Conservation (phyloP, 495 filamentous ascomycete genomes). For the Lepraria neglecta region DNA sequence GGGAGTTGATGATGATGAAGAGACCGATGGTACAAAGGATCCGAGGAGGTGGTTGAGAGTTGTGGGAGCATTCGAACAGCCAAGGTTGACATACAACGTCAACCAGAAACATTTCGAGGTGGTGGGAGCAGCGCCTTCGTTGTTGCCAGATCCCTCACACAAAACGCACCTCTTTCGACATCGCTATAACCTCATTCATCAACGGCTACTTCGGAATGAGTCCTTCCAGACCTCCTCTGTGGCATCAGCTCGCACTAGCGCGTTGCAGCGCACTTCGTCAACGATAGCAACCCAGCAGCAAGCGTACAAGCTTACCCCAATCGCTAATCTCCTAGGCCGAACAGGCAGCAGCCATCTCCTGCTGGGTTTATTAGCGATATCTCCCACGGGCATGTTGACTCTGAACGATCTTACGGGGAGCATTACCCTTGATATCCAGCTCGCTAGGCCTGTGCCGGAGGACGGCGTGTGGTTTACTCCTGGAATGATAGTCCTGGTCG, state of each 20-base stretch:
- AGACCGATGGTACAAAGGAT: conserved; percentile 49
- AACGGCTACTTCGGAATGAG: conserved; percentile 85
- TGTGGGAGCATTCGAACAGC: conserved; percentile 76
- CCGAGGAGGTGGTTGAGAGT: conserved; percentile 72
- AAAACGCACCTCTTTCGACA: conserved; percentile 84
- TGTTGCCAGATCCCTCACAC: conserved; percentile 72
- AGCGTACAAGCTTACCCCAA: conserved; percentile 82
- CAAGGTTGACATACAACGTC: conserved; percentile 75
- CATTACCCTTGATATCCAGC: conserved; percentile 73
- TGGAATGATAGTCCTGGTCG: conserved; percentile 90
- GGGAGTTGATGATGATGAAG: conserved; percentile 55
- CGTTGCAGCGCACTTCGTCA: conserved; percentile 51
- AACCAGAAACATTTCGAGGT: conserved; percentile 88
- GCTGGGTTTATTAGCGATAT: conserved; percentile 71
- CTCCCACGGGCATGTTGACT: conserved; percentile 75
- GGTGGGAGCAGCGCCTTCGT: conserved; percentile 57
- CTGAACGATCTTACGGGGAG: conserved; percentile 82
- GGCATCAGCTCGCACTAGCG: conserved; percentile 26
- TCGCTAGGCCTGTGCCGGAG: conserved; percentile 73
- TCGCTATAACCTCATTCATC: conserved; percentile 82
- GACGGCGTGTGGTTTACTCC: conserved; percentile 87
- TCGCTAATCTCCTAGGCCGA: conserved; percentile 87
- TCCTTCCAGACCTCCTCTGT: conserved; percentile 67
- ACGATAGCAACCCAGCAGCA: conserved; percentile 47
- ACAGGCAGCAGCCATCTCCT: conserved; percentile 80